Conservation (phyloP, 257 asterid species). For the Capsicum pubescens region DNA sequence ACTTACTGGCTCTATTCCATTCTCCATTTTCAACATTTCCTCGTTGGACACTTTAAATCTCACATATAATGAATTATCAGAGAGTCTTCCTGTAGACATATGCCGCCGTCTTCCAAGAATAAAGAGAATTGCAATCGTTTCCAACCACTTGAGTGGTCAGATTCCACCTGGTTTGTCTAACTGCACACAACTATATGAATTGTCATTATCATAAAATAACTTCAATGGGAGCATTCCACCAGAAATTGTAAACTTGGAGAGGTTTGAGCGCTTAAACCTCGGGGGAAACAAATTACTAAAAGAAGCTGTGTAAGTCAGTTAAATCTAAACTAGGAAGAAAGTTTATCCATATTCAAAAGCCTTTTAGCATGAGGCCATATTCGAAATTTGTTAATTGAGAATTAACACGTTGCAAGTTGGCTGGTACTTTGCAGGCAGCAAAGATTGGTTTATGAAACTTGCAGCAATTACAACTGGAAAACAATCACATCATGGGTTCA, state of each 20-base stretch:
- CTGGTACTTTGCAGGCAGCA: background rate
- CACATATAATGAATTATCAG: constrained; percentile 8
- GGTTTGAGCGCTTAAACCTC: constrained; percentile 23
- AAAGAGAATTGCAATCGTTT: background rate
- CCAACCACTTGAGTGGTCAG: constrained; percentile 10
- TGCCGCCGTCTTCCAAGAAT: constrained; percentile 13
- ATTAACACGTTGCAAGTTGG: background rate
- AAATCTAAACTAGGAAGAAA: too few relatives aligned
- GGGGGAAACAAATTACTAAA: constrained; percentile 31
- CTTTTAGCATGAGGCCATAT: too few relatives aligned
- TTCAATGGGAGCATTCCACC: constrained; percentile 31
- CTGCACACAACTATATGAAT: constrained; percentile 1
- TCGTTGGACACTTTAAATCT: background rate
- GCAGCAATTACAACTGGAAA: background rate
- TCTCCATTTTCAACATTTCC: constrained; percentile 6
- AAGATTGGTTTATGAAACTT: background rate
- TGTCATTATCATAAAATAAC: too few relatives aligned
- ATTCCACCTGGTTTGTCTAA: background rate
- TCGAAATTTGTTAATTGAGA: background rate
- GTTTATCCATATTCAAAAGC: too few relatives aligned
- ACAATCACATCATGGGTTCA: constrained; percentile 1
- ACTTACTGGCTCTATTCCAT: constrained; percentile 39
- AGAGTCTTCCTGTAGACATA: constrained; percentile 14
- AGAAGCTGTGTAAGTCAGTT: too few relatives aligned
- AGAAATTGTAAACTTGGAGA: constrained; percentile 29